A percentile compares a stretch with the other conserved stretches of the same genome.
phyloP scores from a whole-genome alignment of 139 green algal genomes.

The Ulvella scutata region DNA sequence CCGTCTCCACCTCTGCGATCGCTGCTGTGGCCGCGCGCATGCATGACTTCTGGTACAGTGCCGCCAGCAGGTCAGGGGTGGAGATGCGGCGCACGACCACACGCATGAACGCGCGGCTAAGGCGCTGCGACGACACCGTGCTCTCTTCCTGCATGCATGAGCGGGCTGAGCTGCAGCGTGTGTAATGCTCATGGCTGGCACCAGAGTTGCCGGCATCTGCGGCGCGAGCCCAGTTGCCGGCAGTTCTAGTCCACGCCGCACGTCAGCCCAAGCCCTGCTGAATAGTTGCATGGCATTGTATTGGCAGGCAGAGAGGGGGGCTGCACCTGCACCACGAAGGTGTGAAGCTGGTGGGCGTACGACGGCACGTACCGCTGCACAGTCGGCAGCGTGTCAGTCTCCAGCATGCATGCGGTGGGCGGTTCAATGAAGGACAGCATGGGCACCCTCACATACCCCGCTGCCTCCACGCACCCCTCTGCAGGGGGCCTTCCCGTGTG shows the following conservation, averaged over 20 bases:
- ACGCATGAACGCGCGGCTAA: background rate
- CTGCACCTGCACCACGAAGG: conserved; percentile 8
- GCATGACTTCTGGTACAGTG: conserved; percentile 45
- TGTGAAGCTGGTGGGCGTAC: conserved; percentile 82
- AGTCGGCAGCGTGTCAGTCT: conserved; percentile 51
- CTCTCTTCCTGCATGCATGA: background rate
- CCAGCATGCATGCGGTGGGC: conserved; percentile 47
- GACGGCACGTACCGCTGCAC: conserved; percentile 43
- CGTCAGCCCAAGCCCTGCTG: too few relatives aligned
- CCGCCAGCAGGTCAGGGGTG: conserved; percentile 44
- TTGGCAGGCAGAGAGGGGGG: background rate
- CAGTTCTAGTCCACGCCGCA: too few relatives aligned
- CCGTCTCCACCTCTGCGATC: conserved; percentile 56
- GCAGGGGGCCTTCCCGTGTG: too few relatives aligned
- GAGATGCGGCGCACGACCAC: background rate
- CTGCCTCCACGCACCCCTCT: background rate
- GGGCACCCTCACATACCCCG: background rate
- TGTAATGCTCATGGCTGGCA: too few relatives aligned
- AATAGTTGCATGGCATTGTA: too few relatives aligned
- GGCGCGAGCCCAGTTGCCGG: too few relatives aligned
- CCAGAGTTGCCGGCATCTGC: too few relatives aligned
- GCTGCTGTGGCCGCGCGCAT: conserved; percentile 39
- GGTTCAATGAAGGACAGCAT: conserved; percentile 25
- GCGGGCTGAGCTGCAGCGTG: too few relatives aligned
- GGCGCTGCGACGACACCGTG: background rate